Percentiles rank a stretch among this genome's conserved stretches.
phyloP scores from a whole-genome alignment of 2,329 filamentous ascomycete genomes.

The Sclerotinia trifoliorum region DNA sequence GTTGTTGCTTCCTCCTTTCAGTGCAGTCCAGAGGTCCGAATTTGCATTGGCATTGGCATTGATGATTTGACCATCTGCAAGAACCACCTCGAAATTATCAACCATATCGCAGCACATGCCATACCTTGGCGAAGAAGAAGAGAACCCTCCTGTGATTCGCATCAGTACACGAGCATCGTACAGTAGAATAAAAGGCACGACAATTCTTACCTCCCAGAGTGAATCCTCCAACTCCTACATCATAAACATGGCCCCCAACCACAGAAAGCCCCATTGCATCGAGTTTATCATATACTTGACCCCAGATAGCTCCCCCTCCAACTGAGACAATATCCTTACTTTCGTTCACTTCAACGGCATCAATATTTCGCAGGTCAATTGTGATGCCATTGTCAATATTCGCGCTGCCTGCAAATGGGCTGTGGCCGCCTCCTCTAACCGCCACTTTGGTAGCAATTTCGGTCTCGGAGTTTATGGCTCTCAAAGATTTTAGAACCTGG shows the following conservation, averaged over 20 bases:
- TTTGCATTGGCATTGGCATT: conserved; percentile 44
- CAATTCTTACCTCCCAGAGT: not conserved
- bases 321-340: conserved; percentile 39
- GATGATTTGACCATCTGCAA: conserved; percentile 50
- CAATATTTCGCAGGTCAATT: conserved; percentile 46
- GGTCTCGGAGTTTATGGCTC: conserved; percentile 21
- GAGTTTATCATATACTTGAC: conserved; percentile 26
- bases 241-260: conserved; percentile 25
- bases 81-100: conserved; percentile 34
- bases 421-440: conserved; percentile 33
- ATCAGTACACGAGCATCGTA: conserved; percentile 27
- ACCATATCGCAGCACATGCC: not conserved
- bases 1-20: conserved; percentile 49
- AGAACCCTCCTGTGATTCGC: conserved; percentile 21
- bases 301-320: conserved; percentile 44
- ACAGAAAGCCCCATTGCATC: conserved; percentile 22
- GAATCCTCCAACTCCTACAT: conserved; percentile 26
- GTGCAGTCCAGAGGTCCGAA: conserved; percentile 51
- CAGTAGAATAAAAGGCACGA: conserved; percentile 15
- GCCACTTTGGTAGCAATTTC: conserved; percentile 26
- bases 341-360: conserved; percentile 33
- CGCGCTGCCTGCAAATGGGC: conserved; percentile 45
- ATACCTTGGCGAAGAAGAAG: not conserved
- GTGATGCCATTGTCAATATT: conserved; percentile 51
- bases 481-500: conserved; percentile 21